Base-by-base conservation (phyloP, 257 asterid genomes). In the Fraxinus americana region DNA sequence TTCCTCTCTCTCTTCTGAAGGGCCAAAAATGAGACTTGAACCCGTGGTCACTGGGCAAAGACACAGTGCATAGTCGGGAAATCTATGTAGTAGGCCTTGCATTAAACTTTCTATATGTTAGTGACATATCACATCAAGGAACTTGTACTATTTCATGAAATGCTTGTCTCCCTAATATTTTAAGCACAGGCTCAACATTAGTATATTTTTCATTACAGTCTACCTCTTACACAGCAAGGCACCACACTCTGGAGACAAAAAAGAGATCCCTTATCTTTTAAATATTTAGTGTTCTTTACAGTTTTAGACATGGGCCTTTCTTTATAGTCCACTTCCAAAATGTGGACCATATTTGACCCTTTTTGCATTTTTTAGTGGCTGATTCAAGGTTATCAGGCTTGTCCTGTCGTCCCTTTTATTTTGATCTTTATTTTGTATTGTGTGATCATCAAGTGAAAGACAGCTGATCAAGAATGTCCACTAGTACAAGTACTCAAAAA, bases 321-420 rank as follows among this genome's bases (percentile, higher is more conserved):
- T 81, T 83, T 82, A 35, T 69, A 81, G 71, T 73, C 87, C 87
- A 89, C 84, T 83, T 72, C 75, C 74, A 79, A 70, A 57, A 77
- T 77, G 88, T 87, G 87, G 87, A 82, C 86, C 81, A 66, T 38
- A 48, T 32, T 30, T 23, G 70, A 27, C 50, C 76, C 57, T 75
- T 79, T 80, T 80, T 45, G 29, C 78, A 23, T 75, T 70, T 35
- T 70, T 81, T 83, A 82, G 85, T 89, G 83, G 87, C 85, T 85
- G 87, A 80, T 84, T 81, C 86, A 89, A 82, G 85, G 48, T 65
- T 84, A 80, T 73, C 79, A 84, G 23, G 35, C 10, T 79, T 81
- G 81, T 82, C 79, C 34, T 35, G 68, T 57, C 71, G 77, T 78
- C 17, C 69, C 79, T 41, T 79, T 78, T 65, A 3, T 32, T 61